A percentile compares a stretch with the other conserved stretches of the same genome.
phyloP scores from a whole-genome alignment of 768 basidiomycete genomes.

The Sarcodon aspratus region DNA sequence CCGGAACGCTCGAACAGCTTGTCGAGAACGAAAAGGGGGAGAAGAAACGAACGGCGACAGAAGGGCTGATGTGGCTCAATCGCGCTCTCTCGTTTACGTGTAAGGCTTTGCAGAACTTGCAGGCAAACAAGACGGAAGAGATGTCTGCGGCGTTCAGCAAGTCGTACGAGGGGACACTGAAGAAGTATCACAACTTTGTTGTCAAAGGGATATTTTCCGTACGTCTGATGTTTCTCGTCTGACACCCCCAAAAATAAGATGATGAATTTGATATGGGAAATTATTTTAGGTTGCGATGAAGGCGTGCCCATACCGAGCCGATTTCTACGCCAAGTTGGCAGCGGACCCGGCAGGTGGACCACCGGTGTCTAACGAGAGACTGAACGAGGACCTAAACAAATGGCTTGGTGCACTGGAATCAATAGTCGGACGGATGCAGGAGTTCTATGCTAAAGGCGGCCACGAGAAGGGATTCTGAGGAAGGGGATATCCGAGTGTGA shows the following conservation, averaged over 20 bases:
- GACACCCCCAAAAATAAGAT: background rate
- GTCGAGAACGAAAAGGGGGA: slow-evolving; percentile 76
- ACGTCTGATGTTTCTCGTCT: slow-evolving; percentile 14
- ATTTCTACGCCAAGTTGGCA: slow-evolving; percentile 47
- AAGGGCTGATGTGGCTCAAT: slow-evolving; percentile 89
- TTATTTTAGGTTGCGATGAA: slow-evolving; percentile 46
- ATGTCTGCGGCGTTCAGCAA: slow-evolving; percentile 66
- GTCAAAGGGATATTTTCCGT: slow-evolving; percentile 44
- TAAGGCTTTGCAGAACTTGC: slow-evolving; percentile 61
- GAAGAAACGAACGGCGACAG: slow-evolving; percentile 82
- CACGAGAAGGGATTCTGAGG: slow-evolving; percentile 32
- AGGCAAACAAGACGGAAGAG: slow-evolving; percentile 50
- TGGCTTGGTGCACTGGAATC: slow-evolving; percentile 43
- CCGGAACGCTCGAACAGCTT: slow-evolving; percentile 73
- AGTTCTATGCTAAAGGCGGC: slow-evolving; percentile 29
- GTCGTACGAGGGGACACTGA: slow-evolving; percentile 75
- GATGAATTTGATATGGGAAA: background rate
- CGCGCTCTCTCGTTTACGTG: slow-evolving; percentile 88
- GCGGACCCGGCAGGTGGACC: slow-evolving; percentile 22
- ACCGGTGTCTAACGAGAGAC: slow-evolving; percentile 27
- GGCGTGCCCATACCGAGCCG: slow-evolving; percentile 49
- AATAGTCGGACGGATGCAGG: slow-evolving; percentile 35
- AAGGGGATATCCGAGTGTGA: background rate
- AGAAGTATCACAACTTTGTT: slow-evolving; percentile 75
- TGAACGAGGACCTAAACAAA: slow-evolving; percentile 33